These are phyloP conservation scores for Fusarium sp. DNA, from an alignment of 2,329 filamentous ascomycete species.

Conservation along the genomic window DNA sequence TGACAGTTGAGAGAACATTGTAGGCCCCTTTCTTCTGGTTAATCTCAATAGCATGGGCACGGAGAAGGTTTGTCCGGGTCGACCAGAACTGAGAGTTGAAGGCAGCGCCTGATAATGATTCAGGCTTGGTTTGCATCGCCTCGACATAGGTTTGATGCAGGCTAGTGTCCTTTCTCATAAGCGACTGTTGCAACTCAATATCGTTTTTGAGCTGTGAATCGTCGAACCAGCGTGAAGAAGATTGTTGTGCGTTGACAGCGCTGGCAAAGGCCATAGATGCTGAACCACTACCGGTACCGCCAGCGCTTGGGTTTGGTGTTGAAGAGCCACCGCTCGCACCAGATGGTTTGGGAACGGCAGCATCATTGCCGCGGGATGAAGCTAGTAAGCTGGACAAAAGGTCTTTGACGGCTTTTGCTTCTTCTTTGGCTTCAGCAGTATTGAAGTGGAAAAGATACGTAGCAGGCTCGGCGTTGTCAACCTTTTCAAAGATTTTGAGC, in stretches of 20 bases:
- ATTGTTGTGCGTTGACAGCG: slow-evolving; percentile 69
- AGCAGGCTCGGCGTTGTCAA: slow-evolving; percentile 71
- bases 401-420: slow-evolving; percentile 90
- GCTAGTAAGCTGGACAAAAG: slow-evolving; percentile 84
- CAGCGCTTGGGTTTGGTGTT: slow-evolving; percentile 49
- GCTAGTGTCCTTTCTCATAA: slow-evolving; percentile 83
- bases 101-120: slow-evolving; percentile 82
- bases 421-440: slow-evolving; percentile 81
- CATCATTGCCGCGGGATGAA: slow-evolving; percentile 72
- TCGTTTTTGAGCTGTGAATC: slow-evolving; percentile 84
- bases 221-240: slow-evolving; percentile 80
- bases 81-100: slow-evolving; percentile 98
- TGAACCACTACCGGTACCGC: slow-evolving; percentile 63
- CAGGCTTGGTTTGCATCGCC: slow-evolving; percentile 85
- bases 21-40: slow-evolving; percentile 90
- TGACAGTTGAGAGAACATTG: slow-evolving; percentile 93
- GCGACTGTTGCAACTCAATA: slow-evolving; percentile 86
- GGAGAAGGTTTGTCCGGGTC: slow-evolving; percentile 85
- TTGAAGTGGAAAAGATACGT: slow-evolving; percentile 93
- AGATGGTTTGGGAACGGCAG: slow-evolving; percentile 65
- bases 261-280: slow-evolving; percentile 85
- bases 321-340: slow-evolving; percentile 51
- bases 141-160: slow-evolving; percentile 91
- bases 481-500: slow-evolving; percentile 89
- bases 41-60: slow-evolving; percentile 90